Conservation (phyloP, 2,329 filamentous ascomycete species). For the Pseudocercospora vitis region DNA sequence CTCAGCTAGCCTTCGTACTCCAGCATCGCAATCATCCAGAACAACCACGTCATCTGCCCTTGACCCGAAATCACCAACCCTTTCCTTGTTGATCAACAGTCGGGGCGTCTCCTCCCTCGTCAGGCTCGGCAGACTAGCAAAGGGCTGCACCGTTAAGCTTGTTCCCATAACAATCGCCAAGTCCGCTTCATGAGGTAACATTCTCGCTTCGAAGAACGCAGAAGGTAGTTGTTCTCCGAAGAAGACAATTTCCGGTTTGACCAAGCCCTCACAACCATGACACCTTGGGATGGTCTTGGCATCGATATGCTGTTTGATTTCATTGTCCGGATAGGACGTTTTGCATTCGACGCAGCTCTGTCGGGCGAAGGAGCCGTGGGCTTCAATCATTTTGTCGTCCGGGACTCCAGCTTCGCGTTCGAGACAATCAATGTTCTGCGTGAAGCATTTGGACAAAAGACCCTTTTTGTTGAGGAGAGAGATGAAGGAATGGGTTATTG, state of each 20-base stretch:
- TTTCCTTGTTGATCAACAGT: slow-evolving; percentile 82
- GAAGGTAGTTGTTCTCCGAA: slow-evolving; percentile 75
- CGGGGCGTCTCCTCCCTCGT: slow-evolving; percentile 66
- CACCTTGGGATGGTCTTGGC: slow-evolving; percentile 71
- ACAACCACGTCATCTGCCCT: slow-evolving; percentile 80
- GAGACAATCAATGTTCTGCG: slow-evolving; percentile 96
- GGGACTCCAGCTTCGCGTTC: slow-evolving; percentile 86
- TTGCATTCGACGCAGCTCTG: slow-evolving; percentile 92
- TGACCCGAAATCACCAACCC: slow-evolving; percentile 74
- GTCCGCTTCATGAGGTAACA: slow-evolving; percentile 64
- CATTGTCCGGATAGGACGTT: slow-evolving; percentile 65
- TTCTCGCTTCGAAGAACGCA: slow-evolving; percentile 61
- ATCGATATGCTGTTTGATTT: slow-evolving; percentile 70
- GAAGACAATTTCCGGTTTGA: slow-evolving; percentile 95
- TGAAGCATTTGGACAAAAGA: slow-evolving; percentile 81
- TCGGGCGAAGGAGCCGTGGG: slow-evolving; percentile 89
- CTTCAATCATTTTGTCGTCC: slow-evolving; percentile 78
- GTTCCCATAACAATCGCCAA: slow-evolving; percentile 85
- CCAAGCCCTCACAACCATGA: slow-evolving; percentile 68
- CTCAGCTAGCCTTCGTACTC: slow-evolving; percentile 74
- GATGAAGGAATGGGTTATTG: slow-evolving; percentile 87
- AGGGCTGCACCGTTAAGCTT: slow-evolving; percentile 83
- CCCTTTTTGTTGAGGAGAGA: slow-evolving; percentile 76
- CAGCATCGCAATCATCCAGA: slow-evolving; percentile 79
- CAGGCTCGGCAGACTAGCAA: slow-evolving; percentile 73